Evolutionary conservation across 805 yeast genomes (phyloP), one percentile per base, ranked within the genome.

Genomic region (Spathaspora girioi): DNA sequence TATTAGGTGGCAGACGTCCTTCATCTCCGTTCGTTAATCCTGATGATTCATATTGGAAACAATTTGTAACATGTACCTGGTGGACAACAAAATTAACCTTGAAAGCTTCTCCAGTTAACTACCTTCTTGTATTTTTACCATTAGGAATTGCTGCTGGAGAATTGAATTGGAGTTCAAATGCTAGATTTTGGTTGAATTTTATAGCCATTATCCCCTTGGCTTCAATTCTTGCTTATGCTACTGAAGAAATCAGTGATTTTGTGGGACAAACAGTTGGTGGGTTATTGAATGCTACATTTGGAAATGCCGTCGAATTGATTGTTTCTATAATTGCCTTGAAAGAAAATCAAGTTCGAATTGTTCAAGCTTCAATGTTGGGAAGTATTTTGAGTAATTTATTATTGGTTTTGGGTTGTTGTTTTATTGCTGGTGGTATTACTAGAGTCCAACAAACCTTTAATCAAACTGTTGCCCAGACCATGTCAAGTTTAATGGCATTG

Each of bases 291-390:
- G 99, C 99, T 2, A 92, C 98, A 9, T 89, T 94, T 66, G 99
- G 99, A 53, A 94, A 94, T 67, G 98, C 98, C 2, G 97, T 94
- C 19, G 99, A 94, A 72, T 82, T 94, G 54, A 94, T 94, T 67
- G 98, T 94, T 35, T 88, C 97, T 1, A 76, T 94, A 26, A 90
- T 94, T 59, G 99, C 99, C 1, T 76, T 94, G 61, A 77, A 72
- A 58, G 86, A 88, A 43, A 88, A 89, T 58, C 97, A 94, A 70
- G 83, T 94, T 48, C 80, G 96, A 56, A 92, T 94, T 62, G 98
- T 94, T 27, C 98, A 94, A 70, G 96, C 98, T 2, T 88, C 96
- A 18, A 93, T 94, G 98, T 79, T 94, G 52, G 99, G 99, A 31
- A 87, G 96, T 49, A 89, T 94, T 54, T 76, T 94, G 52, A 89